Conservation (phyloP, 2,329 filamentous ascomycete species). For the Verticillium nubilum region DNA sequence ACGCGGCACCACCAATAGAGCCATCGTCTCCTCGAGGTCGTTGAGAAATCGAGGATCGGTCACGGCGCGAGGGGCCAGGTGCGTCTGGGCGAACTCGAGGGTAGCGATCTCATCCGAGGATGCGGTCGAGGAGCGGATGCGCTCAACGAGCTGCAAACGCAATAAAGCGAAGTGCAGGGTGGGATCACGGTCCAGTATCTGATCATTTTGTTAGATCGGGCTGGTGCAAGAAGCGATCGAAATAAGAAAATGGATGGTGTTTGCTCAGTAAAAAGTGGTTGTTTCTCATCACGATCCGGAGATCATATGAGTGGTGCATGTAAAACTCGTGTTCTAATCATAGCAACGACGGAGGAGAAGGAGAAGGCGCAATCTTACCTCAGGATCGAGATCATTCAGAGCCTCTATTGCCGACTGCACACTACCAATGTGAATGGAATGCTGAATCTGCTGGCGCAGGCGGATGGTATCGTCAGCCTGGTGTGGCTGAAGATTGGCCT, state of each 20-base stretch:
- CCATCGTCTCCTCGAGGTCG: constrained; percentile 89
- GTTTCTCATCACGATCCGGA: constrained; percentile 86
- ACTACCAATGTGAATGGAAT: constrained; percentile 77
- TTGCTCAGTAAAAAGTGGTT: constrained; percentile 50
- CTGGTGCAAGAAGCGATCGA: constrained; percentile 1
- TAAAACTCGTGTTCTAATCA: constrained; percentile 90
- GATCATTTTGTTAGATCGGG: constrained; percentile 19
- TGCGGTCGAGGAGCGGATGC: constrained; percentile 73
- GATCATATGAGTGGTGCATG: constrained; percentile 99
- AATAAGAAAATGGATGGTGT: constrained; percentile 4
- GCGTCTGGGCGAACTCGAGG: constrained; percentile 78
- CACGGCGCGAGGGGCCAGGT: constrained; percentile 82
- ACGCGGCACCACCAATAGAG: constrained; percentile 80
- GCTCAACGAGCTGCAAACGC: constrained; percentile 85
- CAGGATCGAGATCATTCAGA: constrained; percentile 83
- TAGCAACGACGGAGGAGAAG: constrained; percentile 40
- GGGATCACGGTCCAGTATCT: constrained; percentile 85
- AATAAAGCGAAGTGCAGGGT: constrained; percentile 85
- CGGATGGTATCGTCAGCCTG: constrained; percentile 69
- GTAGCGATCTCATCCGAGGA: constrained; percentile 71
- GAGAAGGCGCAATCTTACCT: constrained; percentile 56
- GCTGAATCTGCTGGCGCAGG: constrained; percentile 75
- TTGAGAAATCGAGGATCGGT: constrained; percentile 75
- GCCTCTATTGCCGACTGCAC: constrained; percentile 81
- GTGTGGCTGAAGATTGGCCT: constrained; percentile 78